phyloP scores from a whole-genome alignment of 495 filamentous ascomycete genomes.

The Trypethelium eluteriae region DNA sequence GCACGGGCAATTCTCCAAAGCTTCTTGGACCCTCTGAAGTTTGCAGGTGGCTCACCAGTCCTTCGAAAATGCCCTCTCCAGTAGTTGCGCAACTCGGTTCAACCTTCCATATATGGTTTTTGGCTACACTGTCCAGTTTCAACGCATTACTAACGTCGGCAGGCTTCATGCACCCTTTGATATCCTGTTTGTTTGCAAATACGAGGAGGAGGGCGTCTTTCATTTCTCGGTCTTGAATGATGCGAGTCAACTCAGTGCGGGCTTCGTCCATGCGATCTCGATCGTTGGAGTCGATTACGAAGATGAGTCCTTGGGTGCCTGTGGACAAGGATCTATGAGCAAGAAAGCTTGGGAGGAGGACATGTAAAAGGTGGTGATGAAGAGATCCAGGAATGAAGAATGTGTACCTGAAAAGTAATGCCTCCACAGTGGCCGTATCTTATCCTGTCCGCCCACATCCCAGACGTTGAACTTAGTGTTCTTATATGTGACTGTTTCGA shows the following conservation, averaged over 20 bases:
- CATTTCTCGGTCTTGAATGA: constrained; percentile 97
- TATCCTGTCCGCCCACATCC: constrained; percentile 99
- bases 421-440: constrained; percentile 95
- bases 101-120: constrained; percentile 92
- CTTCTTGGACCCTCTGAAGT: not conserved
- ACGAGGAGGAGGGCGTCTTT: constrained; percentile 88
- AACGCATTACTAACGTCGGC: constrained; percentile 80
- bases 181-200: constrained; percentile 98
- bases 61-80: constrained; percentile 89
- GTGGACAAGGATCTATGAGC: constrained; percentile 13
- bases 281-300: constrained; percentile 92
- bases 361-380: not conserved
- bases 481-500: constrained; percentile 98
- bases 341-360: not conserved
- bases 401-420: constrained; percentile 88
- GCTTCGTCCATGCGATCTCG: constrained; percentile 82
- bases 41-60: constrained; percentile 53
- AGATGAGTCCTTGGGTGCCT: constrained; percentile 95
- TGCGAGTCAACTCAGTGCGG: constrained; percentile 78
- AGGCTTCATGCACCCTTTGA: constrained; percentile 73
- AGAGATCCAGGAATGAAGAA: not conserved
- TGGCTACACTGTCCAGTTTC: constrained; percentile 68
- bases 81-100: constrained; percentile 91
- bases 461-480: constrained; percentile 99
- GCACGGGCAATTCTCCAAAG: not conserved